Percentiles rank a stretch among this genome's conserved stretches.
phyloP scores from a whole-genome alignment of 345 rosid genomes.

The Durio zibethinus region DNA sequence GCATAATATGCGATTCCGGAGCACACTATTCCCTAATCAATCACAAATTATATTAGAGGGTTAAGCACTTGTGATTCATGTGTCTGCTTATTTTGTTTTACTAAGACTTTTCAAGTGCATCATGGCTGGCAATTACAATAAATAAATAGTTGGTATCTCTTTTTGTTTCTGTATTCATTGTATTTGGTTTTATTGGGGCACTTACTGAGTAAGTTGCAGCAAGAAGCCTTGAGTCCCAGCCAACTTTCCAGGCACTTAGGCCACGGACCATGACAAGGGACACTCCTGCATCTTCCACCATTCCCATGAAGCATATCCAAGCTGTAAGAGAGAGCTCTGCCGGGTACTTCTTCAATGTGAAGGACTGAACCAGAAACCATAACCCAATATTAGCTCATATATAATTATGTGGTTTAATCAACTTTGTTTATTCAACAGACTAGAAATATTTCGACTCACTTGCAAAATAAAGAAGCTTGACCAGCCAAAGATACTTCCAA shows the following conservation, averaged over 20 bases:
- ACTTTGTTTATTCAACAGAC: background rate
- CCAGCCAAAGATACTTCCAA: conserved; percentile 68
- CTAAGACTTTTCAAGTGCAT: background rate
- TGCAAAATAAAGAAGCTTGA: conserved; percentile 83
- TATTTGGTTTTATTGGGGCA: background rate
- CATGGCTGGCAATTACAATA: background rate
- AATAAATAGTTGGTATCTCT: background rate
- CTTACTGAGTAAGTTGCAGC: conserved; percentile 84
- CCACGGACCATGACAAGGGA: conserved; percentile 70
- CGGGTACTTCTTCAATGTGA: conserved; percentile 76
- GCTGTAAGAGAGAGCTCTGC: conserved; percentile 81
- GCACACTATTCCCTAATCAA: conserved; percentile 74
- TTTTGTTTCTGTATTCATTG: background rate
- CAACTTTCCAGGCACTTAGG: conserved; percentile 71
- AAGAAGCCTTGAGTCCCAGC: conserved; percentile 70
- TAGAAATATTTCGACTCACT: conserved; percentile 27
- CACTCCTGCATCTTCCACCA: conserved; percentile 55
- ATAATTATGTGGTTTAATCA: background rate
- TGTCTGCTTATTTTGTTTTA: background rate
- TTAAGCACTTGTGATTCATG: background rate
- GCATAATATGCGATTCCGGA: conserved; percentile 84
- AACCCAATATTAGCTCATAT: background rate
- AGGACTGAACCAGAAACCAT: conserved; percentile 40
- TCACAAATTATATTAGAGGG: background rate
- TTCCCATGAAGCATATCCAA: conserved; percentile 78